Base-by-base conservation (phyloP, 192 early-diverging fungal genomes). In the Umbelopsis sp. region DNA sequence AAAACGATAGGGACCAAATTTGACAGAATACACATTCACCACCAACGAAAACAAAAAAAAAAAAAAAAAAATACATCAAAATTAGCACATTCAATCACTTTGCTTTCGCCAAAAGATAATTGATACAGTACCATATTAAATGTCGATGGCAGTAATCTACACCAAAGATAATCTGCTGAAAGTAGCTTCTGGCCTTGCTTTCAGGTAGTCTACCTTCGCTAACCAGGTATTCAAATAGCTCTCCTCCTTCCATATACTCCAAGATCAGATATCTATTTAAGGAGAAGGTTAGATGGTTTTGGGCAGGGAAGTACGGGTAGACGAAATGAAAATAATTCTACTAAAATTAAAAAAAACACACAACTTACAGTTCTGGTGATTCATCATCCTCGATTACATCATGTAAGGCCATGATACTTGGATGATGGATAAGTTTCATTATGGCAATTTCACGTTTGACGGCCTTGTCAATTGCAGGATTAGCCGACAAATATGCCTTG, bases 181-280 rank as follows among this genome's bases (percentile, higher is more conserved):
- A 92, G 68, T 91, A 90, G 21, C 73, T 59, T 25, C 88, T 71
- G 11, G 90, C 89, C 72, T 92, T 89, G 11, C 49, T 43, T 67
- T 92, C 90, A 24, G 74, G 41, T 56, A 92, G 71, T 14, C 87
- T 56, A 22, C 90, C 90, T 62, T 83, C 78, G 59, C 83, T 80
- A 17, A 92, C 88, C 10, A 92, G 73, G 74, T 92, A 88, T 47
- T 92, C 88, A 76, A 92, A 92, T 43, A 92, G 74, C 76, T 92
- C 90, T 29, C 90, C 90, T 62, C 90, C 90, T 78, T 89, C 87
- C 29, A 90, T 84, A 69, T 89, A 85, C 72, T 92, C 90, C 51
- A 92, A 73, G 22, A 92, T 85, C 68, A 91, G 75, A 73, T 83
- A 90, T 34, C 89, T 91, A 68, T 56, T 34, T 29, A 9, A 16